Evolutionary conservation across 2,329 filamentous ascomycete species (phyloP), one percentile per base, ranked within the genome.

Genomic region (Furcasterigmium sp.): DNA sequence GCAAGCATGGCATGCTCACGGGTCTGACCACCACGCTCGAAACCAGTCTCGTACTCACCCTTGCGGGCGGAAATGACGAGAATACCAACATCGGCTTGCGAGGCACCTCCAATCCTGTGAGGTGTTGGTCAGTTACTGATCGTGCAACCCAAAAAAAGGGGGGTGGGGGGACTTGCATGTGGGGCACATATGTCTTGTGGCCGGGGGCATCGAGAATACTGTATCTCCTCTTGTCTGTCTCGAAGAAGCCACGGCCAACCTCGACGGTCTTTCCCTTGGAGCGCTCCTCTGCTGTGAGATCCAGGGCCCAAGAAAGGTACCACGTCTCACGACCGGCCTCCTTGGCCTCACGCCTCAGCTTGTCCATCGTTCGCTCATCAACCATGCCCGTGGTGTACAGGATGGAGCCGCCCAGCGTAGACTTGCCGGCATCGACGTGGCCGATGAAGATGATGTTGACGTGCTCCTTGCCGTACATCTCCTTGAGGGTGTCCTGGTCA

Each of bases 251-350:
- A 60, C 91, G 82, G 20, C 93, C 93, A 52, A 97, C 91, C 67
- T 98, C 93, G 51, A 98, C 91, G 6, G 93, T 98, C 75, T 97
- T 98, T 53, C 93, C 93, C 76, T 97, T 95, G 41, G 87, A 75
- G 59, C 94, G 82, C 64, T 98, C 93, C 66, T 98, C 94, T 67
- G 91, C 95, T 54, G 90, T 98, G 64, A 97, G 66, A 76, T 98
- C 93, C 56, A 98, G 79, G 48, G 91, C 94, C 93, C 94, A 98
- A 35, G 93, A 98, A 18, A 98, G 78, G 65, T 97, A 98, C 93
- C 93, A 98, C 4, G 91, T 95, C 71, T 97, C 93, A 72, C 91
- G 87, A 42, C 93, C 93, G 51, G 93, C 78, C 10, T 97, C 93
- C 74, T 95, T 97, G 40, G 93, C 91, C 58, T 98, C 94, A 55